A percentile compares a stretch with the other conserved stretches of the same genome.
phyloP scores from a whole-genome alignment of 345 rosid species.

The Sonneratia caseolaris region DNA sequence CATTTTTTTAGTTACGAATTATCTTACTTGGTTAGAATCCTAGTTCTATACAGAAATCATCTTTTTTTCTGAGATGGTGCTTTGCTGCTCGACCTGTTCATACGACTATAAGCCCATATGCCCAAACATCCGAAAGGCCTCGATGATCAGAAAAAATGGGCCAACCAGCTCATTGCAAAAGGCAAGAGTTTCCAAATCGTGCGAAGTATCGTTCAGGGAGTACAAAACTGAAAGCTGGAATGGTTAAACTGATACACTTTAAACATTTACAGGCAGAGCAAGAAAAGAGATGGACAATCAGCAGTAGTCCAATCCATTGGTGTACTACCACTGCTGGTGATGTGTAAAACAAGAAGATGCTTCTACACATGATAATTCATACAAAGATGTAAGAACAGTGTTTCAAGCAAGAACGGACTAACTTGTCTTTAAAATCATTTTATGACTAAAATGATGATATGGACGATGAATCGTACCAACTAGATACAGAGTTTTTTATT shows the following conservation, averaged over 20 bases:
- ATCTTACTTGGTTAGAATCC: not conserved
- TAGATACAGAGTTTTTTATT: too few species aligned
- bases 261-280: too few species aligned
- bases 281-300: too few species aligned
- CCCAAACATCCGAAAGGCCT: not conserved
- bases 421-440: too few species aligned
- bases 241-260: not conserved
- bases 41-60: too few species aligned
- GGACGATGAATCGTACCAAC: too few species aligned
- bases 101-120: not conserved
- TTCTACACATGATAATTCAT: too few species aligned
- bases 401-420: too few species aligned
- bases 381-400: too few species aligned
- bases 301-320: too few species aligned
- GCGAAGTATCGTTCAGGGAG: not conserved
- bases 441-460: too few species aligned
- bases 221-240: not conserved
- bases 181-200: not conserved
- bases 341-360: not conserved
- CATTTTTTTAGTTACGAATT: not conserved
- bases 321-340: not conserved
- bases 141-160: not conserved
- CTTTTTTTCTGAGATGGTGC: not conserved
- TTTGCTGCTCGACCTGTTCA: not conserved
- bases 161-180: not conserved